phyloP scores from a whole-genome alignment of 2,329 filamentous ascomycete species.

The Penicillium carneum region DNA sequence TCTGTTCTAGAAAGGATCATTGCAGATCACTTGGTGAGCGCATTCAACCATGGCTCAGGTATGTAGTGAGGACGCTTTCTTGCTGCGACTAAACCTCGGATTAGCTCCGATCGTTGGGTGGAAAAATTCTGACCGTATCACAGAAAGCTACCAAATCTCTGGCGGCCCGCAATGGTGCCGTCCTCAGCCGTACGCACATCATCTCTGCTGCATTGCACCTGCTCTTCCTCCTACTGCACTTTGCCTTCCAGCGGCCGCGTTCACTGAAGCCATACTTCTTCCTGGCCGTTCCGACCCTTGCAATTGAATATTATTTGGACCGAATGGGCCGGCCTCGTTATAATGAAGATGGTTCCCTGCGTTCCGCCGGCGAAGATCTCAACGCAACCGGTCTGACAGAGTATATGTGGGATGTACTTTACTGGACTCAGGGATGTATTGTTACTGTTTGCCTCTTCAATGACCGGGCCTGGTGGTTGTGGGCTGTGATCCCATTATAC shows the following conservation, averaged over 20 bases:
- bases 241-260: slow-evolving; percentile 67
- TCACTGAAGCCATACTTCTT: slow-evolving; percentile 72
- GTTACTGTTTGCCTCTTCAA: slow-evolving; percentile 77
- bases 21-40: slow-evolving; percentile 9
- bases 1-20: neutral
- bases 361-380: slow-evolving; percentile 83
- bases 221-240: slow-evolving; percentile 76
- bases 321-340: slow-evolving; percentile 79
- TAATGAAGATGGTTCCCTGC: slow-evolving; percentile 70
- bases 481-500: slow-evolving; percentile 59
- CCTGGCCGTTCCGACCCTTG: slow-evolving; percentile 75
- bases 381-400: slow-evolving; percentile 87
- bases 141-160: slow-evolving; percentile 64
- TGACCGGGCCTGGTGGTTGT: slow-evolving; percentile 77
- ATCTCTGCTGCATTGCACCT: slow-evolving; percentile 75
- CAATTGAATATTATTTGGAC: slow-evolving; percentile 87
- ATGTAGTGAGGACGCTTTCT: slow-evolving; percentile 15
- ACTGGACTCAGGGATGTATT: slow-evolving; percentile 87
- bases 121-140: slow-evolving; percentile 15
- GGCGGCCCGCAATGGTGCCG: slow-evolving; percentile 78
- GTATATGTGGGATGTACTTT: slow-evolving; percentile 96
- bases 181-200: slow-evolving; percentile 82
- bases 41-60: slow-evolving; percentile 39
- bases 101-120: neutral
- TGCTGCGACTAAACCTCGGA: neutral